These are phyloP conservation scores for Fraxinus sp. DNA, from an alignment of 305 asterid species.

Conservation along the genomic window DNA sequence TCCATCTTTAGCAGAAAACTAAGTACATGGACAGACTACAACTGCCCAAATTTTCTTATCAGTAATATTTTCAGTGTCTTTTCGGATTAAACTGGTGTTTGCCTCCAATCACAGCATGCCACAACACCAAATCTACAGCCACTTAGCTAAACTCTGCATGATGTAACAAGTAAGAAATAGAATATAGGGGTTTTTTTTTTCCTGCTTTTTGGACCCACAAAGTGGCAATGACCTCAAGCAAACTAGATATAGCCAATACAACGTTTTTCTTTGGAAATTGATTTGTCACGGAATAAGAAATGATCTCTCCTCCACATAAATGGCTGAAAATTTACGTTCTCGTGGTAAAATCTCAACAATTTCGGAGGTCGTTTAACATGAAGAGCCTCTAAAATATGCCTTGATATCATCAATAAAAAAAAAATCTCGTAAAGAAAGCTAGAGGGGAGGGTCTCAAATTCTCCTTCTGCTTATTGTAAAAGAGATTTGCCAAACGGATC, in stretches of 20 bases:
- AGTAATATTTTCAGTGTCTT: constrained; percentile 24
- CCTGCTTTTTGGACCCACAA: constrained; percentile 34
- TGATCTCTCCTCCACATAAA: not conserved
- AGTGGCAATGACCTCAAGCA: not conserved
- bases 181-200: constrained; percentile 10
- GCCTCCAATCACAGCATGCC: constrained; percentile 33
- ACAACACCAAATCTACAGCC: constrained; percentile 21
- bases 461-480: not conserved
- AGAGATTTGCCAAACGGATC: not conserved
- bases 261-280: not conserved
- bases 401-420: constrained; percentile 21
- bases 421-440: not conserved
- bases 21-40: constrained; percentile 22
- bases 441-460: not conserved
- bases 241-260: not conserved
- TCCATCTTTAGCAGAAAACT: constrained; percentile 38
- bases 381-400: constrained; percentile 14
- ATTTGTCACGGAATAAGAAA: not conserved
- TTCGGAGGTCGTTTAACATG: not conserved
- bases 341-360: not conserved
- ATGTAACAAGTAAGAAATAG: constrained; percentile 18
- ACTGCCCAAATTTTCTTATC: constrained; percentile 18
- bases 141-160: constrained; percentile 1
- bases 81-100: constrained; percentile 14
- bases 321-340: not conserved